Percentiles rank a stretch among this genome's conserved stretches.
Conservation (phyloP, 108 stramenopile genomes). For the Fragilariopsis cylindrus region DNA sequence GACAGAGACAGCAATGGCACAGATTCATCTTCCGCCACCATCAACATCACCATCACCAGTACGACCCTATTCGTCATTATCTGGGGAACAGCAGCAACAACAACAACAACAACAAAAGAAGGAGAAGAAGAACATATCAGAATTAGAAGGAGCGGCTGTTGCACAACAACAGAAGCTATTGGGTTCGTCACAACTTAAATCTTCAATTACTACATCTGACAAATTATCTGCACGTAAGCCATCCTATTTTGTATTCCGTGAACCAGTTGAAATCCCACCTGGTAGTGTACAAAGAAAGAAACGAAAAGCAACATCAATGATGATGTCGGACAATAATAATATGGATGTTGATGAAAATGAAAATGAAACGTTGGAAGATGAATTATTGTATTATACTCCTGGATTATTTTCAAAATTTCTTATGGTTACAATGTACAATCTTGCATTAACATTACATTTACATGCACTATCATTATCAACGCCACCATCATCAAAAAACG, state of each 20-base stretch:
- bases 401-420: slow-evolving; percentile 16
- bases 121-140: background rate
- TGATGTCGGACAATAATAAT: too few relatives aligned
- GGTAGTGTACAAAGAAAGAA: background rate
- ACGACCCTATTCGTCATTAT: background rate
- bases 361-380: background rate
- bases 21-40: background rate
- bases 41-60: background rate
- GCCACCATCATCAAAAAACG: background rate
- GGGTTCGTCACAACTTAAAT: background rate
- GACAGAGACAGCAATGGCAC: background rate
- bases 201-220: background rate
- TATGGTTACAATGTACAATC: slow-evolving; percentile 25
- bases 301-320: too few relatives aligned
- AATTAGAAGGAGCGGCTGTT: background rate
- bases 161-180: too few relatives aligned
- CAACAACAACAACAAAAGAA: background rate
- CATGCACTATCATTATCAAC: background rate
- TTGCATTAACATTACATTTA: slow-evolving; percentile 23
- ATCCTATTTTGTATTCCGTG: slow-evolving; percentile 20
- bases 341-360: too few relatives aligned
- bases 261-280: slow-evolving; percentile 28
- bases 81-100: background rate
- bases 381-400: too few relatives aligned
- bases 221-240: background rate